Conservation (phyloP, 148 eudicot genomes). For the Vaccinium corymbosum region DNA sequence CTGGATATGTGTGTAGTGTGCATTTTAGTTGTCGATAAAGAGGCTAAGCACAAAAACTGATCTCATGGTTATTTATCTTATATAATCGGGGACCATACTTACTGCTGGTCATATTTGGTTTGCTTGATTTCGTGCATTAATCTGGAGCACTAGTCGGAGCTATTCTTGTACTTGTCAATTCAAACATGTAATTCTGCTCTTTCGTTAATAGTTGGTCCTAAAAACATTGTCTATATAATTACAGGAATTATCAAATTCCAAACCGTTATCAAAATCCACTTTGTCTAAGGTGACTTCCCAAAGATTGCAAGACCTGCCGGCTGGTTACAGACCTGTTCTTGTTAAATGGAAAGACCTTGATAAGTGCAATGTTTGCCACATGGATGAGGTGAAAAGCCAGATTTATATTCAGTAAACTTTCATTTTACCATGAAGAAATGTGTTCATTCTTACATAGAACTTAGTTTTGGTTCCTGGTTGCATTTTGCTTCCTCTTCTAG, state of each 20-base stretch:
- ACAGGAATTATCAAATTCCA: slow-evolving; percentile 58
- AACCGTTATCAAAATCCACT: slow-evolving; percentile 30
- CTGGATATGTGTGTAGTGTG: neutral
- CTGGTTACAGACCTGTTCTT: slow-evolving; percentile 62
- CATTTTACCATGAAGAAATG: neutral
- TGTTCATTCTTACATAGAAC: neutral
- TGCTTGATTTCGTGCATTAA: neutral
- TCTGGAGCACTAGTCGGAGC: neutral
- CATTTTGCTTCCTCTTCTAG: neutral
- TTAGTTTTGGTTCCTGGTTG: neutral
- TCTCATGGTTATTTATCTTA: neutral
- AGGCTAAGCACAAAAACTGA: neutral
- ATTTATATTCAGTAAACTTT: neutral
- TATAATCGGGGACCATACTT: neutral
- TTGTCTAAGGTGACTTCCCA: slow-evolving; percentile 31
- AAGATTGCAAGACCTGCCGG: slow-evolving; percentile 37
- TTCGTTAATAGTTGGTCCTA: neutral
- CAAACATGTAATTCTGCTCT: neutral
- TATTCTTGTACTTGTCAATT: neutral
- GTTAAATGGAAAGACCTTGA: slow-evolving; percentile 95
- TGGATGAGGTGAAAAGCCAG: slow-evolving; percentile 76
- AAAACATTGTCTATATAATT: slow-evolving; percentile 10
- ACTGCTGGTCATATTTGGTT: neutral
- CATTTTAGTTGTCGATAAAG: neutral
- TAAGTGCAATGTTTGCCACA: slow-evolving; percentile 92